Percentiles rank a stretch among this genome's conserved stretches.
These are phyloP conservation scores for Telopea speciosissima DNA, from an alignment of 177 flowering plant species.

Conservation along the genomic window DNA sequence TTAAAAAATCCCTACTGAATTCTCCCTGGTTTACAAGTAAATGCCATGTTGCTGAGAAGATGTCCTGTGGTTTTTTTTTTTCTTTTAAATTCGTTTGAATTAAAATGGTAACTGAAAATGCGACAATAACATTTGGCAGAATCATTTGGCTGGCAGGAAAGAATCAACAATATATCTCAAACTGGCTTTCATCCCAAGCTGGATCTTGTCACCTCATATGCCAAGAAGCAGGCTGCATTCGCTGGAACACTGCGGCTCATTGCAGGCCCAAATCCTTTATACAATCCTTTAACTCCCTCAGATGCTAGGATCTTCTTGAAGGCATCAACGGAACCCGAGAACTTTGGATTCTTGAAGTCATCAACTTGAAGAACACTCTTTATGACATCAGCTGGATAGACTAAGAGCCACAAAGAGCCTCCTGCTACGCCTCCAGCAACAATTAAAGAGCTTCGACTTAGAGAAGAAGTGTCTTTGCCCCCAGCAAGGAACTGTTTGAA, in stretches of 20 bases:
- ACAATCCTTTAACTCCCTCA: slow-evolving; percentile 84
- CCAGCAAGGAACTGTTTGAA: slow-evolving; percentile 75
- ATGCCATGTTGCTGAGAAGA: no score
- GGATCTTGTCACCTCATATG: slow-evolving; percentile 64
- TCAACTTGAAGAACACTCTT: slow-evolving; percentile 95
- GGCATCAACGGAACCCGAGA: slow-evolving; percentile 74
- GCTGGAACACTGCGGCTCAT: slow-evolving; percentile 81
- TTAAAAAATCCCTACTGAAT: no score
- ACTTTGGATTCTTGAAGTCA: slow-evolving; percentile 81
- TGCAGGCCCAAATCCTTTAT: slow-evolving; percentile 97
- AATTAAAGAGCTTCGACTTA: slow-evolving; percentile 76
- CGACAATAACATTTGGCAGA: neutral
- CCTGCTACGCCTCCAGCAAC: slow-evolving; percentile 94
- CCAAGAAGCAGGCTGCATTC: slow-evolving; percentile 37
- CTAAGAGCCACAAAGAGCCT: slow-evolving; percentile 77
- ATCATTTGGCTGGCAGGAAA: neutral
- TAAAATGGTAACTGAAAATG: no score
- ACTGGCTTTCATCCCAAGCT: slow-evolving; percentile 53
- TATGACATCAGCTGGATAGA: slow-evolving; percentile 92
- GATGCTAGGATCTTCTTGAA: slow-evolving; percentile 60
- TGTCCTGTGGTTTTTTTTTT: no score
- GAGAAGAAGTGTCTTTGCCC: slow-evolving; percentile 68
- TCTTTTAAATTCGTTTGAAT: no score
- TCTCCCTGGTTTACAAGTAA: no score
- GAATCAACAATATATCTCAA: neutral